Percentiles rank a stretch among this genome's conserved stretches.
Conservation (phyloP, 2,329 filamentous ascomycete species). For the Septoria linicola region DNA sequence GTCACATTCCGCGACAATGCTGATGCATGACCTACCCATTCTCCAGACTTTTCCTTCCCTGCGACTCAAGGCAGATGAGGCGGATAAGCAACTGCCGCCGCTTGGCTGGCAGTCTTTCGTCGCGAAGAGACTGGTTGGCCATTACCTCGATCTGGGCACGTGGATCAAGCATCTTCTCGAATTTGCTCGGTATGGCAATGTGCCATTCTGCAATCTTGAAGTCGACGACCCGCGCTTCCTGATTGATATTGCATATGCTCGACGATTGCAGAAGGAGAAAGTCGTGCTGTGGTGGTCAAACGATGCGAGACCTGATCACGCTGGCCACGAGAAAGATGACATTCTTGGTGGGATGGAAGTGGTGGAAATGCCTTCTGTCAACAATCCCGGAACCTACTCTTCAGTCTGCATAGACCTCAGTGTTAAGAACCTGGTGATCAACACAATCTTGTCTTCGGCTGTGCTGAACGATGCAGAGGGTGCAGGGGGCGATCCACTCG, state of each 20-base stretch:
- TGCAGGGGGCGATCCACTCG: conserved; percentile 66
- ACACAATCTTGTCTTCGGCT: conserved; percentile 94
- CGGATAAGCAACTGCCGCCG: conserved; percentile 83
- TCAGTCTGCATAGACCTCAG: conserved; percentile 96
- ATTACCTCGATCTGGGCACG: conserved; percentile 87
- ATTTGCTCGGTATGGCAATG: conserved; percentile 85
- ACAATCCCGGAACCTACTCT: conserved; percentile 89
- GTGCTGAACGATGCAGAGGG: conserved; percentile 96
- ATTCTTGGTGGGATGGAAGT: conserved; percentile 81
- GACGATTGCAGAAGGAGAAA: conserved; percentile 83
- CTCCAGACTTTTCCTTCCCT: conserved; percentile 82
- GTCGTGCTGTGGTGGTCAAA: conserved; percentile 97
- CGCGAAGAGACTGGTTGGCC: conserved; percentile 78
- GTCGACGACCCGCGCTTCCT: conserved; percentile 90
- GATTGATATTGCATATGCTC: conserved; percentile 92
- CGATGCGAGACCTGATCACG: conserved; percentile 85
- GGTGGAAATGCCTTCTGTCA: conserved; percentile 81
- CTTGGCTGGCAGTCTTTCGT: conserved; percentile 92
- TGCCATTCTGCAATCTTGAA: conserved; percentile 93
- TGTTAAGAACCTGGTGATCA: conserved; percentile 91
- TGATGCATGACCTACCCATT: conserved; percentile 81
- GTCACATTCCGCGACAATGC: conserved; percentile 76
- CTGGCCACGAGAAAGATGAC: conserved; percentile 92
- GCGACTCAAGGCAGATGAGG: conserved; percentile 74
- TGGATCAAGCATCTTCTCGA: conserved; percentile 89